Base-by-base conservation (phyloP, 768 basidiomycete genomes). In the Suillus clintonianus region DNA sequence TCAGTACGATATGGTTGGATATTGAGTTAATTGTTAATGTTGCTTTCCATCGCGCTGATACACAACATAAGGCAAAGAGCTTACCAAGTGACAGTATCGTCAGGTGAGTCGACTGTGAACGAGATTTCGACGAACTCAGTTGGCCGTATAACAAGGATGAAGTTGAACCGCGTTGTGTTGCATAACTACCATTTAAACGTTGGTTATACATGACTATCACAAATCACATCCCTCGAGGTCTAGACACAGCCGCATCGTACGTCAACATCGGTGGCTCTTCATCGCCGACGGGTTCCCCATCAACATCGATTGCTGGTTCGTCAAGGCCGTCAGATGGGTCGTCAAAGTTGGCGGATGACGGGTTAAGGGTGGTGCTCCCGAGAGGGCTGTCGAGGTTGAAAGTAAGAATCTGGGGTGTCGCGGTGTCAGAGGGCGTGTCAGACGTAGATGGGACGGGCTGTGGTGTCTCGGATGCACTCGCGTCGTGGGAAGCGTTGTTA, bases 81-180 rank as follows among this genome's bases (percentile, higher is more conserved):
- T 2, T 59, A 73, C 74, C 74, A 54, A 67, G 56, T 54, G 74
- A 75, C 27, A 75, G 60, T 56, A 75, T 62, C 15, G 71, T 66
- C 66, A 76, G 66, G 51, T 73, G 71, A 42, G 71, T 68, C 53
- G n/a, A 37, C 24, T 62, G 22, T 24, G 42, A 37, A 32, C 39
- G 36, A 43, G 45, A 4, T 13, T 37, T 3, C 37, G 37, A 27
- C 27, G 27, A 27, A 27, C 27, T 27, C 34, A 34, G 34, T 34
- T 34, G 34, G 34, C 7, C 6, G 34, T 34, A 34, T 34, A 34
- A 6, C 8, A 34, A 34, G 5, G 34, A 34, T 34, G 34, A 1
- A 8, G 34, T 34, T 27, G 15, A 50, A 27, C 27, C 65, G 51
- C 50, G 65, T 64, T 66, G 39, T 61, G 65, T 71, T 63, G 63